Evolutionary conservation across 768 basidiomycete genomes (phyloP), one percentile per base, ranked within the genome.

Genomic region (Leccinum uliginosum): DNA sequence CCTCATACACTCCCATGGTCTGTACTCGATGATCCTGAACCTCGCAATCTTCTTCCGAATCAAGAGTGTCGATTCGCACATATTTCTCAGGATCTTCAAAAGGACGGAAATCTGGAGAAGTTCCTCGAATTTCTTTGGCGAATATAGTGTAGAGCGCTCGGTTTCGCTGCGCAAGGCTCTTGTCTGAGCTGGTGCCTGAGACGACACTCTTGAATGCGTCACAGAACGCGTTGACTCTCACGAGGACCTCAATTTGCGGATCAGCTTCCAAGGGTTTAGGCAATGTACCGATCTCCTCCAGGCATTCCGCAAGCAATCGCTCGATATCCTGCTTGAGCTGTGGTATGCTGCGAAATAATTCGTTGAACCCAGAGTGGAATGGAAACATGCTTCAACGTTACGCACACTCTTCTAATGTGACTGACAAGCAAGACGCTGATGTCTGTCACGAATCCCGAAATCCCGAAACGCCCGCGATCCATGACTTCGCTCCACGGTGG

Each of bases 331-430:
- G 50, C 24, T 60, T 72, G 6, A 86, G 72, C 17, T 63, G 59
- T 3, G 83, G 84, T 12, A 86, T 69, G 40, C 85, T 86, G 19
- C 6, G 59, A 2, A 55, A 45, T 21, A 10, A 35, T 0, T 2
- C 9, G 30, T 50, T 63, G n/a, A 67, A 51, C n/a, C 14, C 11
- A 21, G 10, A 29, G 29, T 38, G 17, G 55, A 26, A n/a, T 43
- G 9, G 17, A 17, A 47, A 15, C 17, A 34, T 9, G 14, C 5
- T 1, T 12, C 6, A 35, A 23, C 0, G 23, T 3, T 17, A 72
- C 81, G 46, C 59, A 87, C 87, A 77, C 78, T 24, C 61, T 67
- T 32, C 79, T 78, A 44, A 87, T 84, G n/a, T 80, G 73, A 0
- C 67, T 52, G 11, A 84, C 75, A 14, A 89, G 73, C 11, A 85